phyloP scores from a whole-genome alignment of 176 grass and related monocot species.

The Alopecurus myosuroides region DNA sequence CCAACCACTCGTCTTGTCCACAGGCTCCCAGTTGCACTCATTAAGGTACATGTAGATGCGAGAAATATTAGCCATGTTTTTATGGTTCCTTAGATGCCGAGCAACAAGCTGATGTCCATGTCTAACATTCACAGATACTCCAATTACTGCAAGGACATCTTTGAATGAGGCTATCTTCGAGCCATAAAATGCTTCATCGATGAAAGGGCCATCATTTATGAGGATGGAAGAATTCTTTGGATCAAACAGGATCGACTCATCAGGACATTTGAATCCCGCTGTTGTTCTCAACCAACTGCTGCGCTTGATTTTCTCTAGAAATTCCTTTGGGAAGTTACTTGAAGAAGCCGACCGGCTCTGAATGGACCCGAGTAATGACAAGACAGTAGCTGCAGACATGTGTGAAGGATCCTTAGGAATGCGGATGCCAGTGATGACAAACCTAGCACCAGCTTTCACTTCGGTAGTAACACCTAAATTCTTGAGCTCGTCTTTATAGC shows the following conservation, averaged over 20 bases:
- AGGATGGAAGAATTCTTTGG: constrained; percentile 21
- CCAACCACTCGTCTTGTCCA: constrained; percentile 26
- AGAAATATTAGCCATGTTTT: constrained; percentile 31
- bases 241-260: constrained; percentile 62
- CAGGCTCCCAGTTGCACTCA: constrained; percentile 40
- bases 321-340: constrained; percentile 15
- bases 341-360: background rate
- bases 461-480: constrained; percentile 30
- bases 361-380: constrained; percentile 50
- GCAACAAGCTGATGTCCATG: constrained; percentile 25
- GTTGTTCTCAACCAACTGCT: constrained; percentile 58
- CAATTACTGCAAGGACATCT: constrained; percentile 35
- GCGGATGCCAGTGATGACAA: constrained; percentile 35
- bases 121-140: constrained; percentile 40
- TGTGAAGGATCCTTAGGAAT: constrained; percentile 45
- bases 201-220: constrained; percentile 62
- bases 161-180: constrained; percentile 34
- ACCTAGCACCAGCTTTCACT: constrained; percentile 3
- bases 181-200: constrained; percentile 66
- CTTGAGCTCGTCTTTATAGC: constrained; percentile 51
- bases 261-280: constrained; percentile 42
- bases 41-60: constrained; percentile 53
- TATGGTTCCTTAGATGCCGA: constrained; percentile 39
- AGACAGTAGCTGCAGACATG: constrained; percentile 14
- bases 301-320: constrained; percentile 17